Evolutionary conservation across 306 rosid genomes (phyloP).

Genomic region (Glycine tomentella): DNA sequence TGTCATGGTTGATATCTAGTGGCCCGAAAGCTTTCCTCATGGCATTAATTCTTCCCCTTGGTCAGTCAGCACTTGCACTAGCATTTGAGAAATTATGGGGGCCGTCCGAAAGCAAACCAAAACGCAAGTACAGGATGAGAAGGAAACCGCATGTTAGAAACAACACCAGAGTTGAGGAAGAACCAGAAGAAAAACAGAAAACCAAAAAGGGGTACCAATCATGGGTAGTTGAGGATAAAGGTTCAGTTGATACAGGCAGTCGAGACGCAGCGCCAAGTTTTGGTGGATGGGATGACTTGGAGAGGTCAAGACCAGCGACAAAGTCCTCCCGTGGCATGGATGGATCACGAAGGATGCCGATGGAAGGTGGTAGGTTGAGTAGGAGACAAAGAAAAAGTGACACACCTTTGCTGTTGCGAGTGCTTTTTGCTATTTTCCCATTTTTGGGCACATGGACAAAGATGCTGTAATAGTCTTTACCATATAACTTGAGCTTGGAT

Average conservation of each 20-base stretch:
- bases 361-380: constrained; percentile 70
- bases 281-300: constrained; percentile 98
- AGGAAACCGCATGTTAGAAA: constrained; percentile 54
- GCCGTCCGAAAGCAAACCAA: constrained; percentile 53
- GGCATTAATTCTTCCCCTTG: constrained; percentile 91
- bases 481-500: constrained; percentile 22
- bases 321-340: constrained; percentile 49
- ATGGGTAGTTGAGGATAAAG: constrained; percentile 72
- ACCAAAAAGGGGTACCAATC: constrained; percentile 65
- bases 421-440: constrained; percentile 89
- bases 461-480: constrained; percentile 62
- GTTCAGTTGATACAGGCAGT: constrained; percentile 51
- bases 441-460: constrained; percentile 91
- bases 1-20: constrained; percentile 61
- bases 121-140: constrained; percentile 65
- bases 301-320: constrained; percentile 52
- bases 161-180: constrained; percentile 45
- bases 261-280: constrained; percentile 49
- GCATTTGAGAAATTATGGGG: constrained; percentile 88
- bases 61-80: constrained; percentile 76
- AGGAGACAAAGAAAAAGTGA: constrained; percentile 68
- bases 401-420: constrained; percentile 79
- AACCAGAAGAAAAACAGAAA: constrained; percentile 53
- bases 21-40: constrained; percentile 95
- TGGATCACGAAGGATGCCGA: constrained; percentile 47